phyloP scores from a whole-genome alignment of 1,284 basidiomycete genomes.

The Sporisorium sorghi region DNA sequence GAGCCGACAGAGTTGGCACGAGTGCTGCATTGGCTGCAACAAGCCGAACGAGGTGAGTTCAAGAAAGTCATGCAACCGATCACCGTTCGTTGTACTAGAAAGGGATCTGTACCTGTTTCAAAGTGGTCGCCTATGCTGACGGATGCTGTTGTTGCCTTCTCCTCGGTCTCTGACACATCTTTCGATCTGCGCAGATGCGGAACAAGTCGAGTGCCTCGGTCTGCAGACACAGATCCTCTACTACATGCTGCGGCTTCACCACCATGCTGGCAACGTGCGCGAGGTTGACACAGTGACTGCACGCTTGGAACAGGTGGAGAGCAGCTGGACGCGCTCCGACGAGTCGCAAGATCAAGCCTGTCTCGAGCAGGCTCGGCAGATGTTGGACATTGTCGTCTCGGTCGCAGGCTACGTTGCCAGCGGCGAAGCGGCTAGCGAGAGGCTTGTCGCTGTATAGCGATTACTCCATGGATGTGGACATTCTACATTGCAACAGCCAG shows the following conservation, averaged over 20 bases:
- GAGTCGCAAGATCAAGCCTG: conserved; percentile 14
- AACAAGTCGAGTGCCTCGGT: conserved; percentile 27
- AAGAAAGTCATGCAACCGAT: neutral
- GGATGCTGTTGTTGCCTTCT: neutral
- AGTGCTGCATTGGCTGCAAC: conserved; percentile 30
- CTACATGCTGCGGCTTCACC: conserved; percentile 42
- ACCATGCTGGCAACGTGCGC: conserved; percentile 28
- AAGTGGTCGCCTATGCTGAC: conserved; percentile 2
- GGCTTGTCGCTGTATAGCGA: neutral
- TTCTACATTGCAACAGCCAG: no score
- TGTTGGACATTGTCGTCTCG: conserved; percentile 35
- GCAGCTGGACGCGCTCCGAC: conserved; percentile 19
- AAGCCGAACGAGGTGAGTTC: conserved; percentile 38
- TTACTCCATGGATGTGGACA: no score
- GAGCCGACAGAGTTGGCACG: conserved; percentile 14
- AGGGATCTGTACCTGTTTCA: neutral
- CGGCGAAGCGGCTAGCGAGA: conserved; percentile 30
- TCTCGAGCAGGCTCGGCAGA: conserved; percentile 19
- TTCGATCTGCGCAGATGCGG: conserved; percentile 21
- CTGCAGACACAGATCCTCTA: conserved; percentile 51
- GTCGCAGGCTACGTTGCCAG: conserved; percentile 44
- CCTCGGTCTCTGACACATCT: neutral
- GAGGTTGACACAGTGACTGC: neutral
- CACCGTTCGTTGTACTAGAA: neutral
- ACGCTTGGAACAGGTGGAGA: conserved; percentile 22